Conservation (phyloP, 768 basidiomycete species). For the Infundibulicybe gibba region DNA sequence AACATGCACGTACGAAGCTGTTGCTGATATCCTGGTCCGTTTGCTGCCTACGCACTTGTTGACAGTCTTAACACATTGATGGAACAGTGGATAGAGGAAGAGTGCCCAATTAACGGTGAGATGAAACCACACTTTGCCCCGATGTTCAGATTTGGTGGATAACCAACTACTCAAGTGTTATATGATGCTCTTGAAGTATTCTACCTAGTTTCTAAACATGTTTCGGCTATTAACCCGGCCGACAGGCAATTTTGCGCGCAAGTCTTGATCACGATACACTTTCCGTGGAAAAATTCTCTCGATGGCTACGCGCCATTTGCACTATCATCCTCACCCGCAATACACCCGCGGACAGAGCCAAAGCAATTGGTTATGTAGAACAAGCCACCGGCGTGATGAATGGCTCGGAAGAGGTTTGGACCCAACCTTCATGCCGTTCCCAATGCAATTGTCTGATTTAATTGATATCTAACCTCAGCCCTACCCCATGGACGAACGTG, state of each 20-base stretch:
- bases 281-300: slow-evolving; percentile 78
- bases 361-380: slow-evolving; percentile 78
- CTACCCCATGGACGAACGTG: slow-evolving; percentile 81
- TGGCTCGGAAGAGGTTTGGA: slow-evolving; percentile 49
- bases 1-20: slow-evolving; percentile 68
- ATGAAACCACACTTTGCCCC: slow-evolving; percentile 4
- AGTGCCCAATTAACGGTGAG: slow-evolving; percentile 72
- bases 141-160: not conserved
- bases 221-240: slow-evolving; percentile 2
- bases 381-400: slow-evolving; percentile 75
- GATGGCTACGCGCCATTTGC: slow-evolving; percentile 85
- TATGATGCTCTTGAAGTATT: slow-evolving; percentile 70
- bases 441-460: slow-evolving; percentile 7
- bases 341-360: slow-evolving; percentile 59
- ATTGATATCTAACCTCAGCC: slow-evolving; percentile 34
- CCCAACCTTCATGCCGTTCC: slow-evolving; percentile 3
- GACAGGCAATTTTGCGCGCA: slow-evolving; percentile 74
- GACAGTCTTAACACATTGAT: slow-evolving; percentile 9
- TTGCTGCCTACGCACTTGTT: slow-evolving; percentile 5
- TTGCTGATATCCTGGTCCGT: slow-evolving; percentile 69
- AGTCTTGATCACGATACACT: slow-evolving; percentile 63
- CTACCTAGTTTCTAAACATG: not conserved
- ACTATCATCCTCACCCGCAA: slow-evolving; percentile 76
- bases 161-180: slow-evolving; percentile 48
- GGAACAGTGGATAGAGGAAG: slow-evolving; percentile 69